Percentiles rank a stretch among this genome's conserved stretches.
phyloP scores from a whole-genome alignment of 2,329 filamentous ascomycete species.

The Sporothrix curviconia region DNA sequence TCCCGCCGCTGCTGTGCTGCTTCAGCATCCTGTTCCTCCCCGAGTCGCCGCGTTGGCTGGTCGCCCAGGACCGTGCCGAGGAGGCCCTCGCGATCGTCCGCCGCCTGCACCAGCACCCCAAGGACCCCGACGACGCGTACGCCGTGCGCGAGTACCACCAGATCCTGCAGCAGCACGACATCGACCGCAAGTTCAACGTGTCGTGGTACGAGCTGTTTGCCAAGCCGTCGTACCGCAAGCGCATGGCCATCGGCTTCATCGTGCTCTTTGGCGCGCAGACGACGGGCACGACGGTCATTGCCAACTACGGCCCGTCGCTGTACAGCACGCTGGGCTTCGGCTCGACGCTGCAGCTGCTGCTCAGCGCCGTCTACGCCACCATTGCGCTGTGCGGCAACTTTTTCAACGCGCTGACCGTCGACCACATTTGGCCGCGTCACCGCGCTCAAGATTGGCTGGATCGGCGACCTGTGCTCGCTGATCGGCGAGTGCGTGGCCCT shows the following conservation, averaged over 20 bases:
- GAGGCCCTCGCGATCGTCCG: conserved; percentile 22
- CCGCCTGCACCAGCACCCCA: conserved; percentile 40
- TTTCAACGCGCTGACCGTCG: not conserved
- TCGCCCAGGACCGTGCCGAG: conserved; percentile 21
- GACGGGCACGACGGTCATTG: conserved; percentile 1
- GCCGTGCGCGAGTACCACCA: not conserved
- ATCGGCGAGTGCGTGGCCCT: not conserved
- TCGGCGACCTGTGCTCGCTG: not conserved
- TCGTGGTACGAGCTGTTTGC: not conserved
- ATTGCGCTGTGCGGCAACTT: conserved; percentile 1
- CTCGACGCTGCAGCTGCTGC: not conserved
- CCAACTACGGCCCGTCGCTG: not conserved
- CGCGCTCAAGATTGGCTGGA: conserved; percentile 2
- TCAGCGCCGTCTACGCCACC: not conserved
- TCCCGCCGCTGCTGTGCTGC: conserved; percentile 18
- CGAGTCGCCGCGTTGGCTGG: conserved; percentile 22
- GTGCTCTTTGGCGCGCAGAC: not conserved
- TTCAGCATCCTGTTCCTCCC: conserved; percentile 32
- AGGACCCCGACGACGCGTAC: conserved; percentile 24
- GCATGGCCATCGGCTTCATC: not conserved
- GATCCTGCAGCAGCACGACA: not conserved
- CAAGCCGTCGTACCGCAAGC: conserved; percentile 5
- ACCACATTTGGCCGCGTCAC: not conserved
- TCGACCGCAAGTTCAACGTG: not conserved
- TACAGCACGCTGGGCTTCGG: not conserved